Conservation (phyloP, 352 stramenopile species). For the Globisporangium carolinianum region DNA sequence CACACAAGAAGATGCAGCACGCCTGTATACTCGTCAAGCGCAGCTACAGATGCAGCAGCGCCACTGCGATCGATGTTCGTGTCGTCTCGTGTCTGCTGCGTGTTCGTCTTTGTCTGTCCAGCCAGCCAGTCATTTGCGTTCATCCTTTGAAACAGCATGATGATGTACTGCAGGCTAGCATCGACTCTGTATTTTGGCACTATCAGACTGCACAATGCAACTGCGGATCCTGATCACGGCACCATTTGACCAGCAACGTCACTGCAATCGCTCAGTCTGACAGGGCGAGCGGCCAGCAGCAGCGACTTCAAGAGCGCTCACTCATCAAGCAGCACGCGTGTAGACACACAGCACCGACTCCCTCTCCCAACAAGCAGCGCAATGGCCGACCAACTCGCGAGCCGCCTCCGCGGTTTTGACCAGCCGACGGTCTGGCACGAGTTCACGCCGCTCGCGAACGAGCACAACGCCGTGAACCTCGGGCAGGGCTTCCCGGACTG, state of each 20-base stretch:
- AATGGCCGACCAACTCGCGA: conserved; percentile 58
- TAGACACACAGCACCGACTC: too few relatives aligned
- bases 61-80: background rate
- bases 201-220: background rate
- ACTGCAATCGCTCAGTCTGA: conserved; percentile 1
- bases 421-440: conserved; percentile 80
- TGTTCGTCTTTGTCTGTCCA: background rate
- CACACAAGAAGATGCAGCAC: too few relatives aligned
- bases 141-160: background rate
- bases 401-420: conserved; percentile 65
- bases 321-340: too few relatives aligned
- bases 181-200: background rate
- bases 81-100: background rate
- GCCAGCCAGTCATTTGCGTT: background rate
- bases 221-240: too few relatives aligned
- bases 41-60: background rate
- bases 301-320: background rate
- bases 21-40: too few relatives aligned
- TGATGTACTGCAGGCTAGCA: too few relatives aligned
- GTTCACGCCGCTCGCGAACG: conserved; percentile 84
- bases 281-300: background rate
- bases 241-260: background rate
- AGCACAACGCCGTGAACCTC: conserved; percentile 90
- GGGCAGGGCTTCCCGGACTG: conserved; percentile 93
- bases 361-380: background rate